Percentiles rank a stretch among this genome's conserved stretches.
These are phyloP conservation scores for Amphibolis antarctica DNA, from an alignment of 106 monocot species.

Conservation along the genomic window DNA sequence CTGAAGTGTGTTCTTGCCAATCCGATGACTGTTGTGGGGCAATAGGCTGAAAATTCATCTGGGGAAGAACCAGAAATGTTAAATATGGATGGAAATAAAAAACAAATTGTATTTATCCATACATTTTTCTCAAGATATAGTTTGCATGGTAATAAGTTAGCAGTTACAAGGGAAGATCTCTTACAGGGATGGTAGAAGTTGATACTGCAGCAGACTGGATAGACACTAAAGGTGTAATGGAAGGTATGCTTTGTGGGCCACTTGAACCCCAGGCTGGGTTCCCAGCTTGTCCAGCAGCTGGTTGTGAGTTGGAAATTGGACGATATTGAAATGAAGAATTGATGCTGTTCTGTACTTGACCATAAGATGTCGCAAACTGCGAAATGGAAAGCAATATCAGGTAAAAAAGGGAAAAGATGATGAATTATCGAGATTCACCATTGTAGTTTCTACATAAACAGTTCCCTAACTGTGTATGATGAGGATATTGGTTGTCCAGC, in stretches of 20 bases:
- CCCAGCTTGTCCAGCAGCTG: constrained; percentile 24
- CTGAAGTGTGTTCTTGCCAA: constrained; percentile 84
- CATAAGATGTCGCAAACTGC: constrained; percentile 68
- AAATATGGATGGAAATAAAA: neutral
- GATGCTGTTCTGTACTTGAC: constrained; percentile 29
- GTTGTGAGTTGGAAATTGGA: constrained; percentile 27
- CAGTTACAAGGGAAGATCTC: neutral
- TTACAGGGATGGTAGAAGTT: constrained; percentile 3
- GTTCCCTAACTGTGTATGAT: constrained; percentile 58
- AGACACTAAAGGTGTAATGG: constrained; percentile 24
- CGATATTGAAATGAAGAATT: constrained; percentile 39
- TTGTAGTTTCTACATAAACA: neutral
- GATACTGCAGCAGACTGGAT: constrained; percentile 21
- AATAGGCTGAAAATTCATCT: constrained; percentile 11
- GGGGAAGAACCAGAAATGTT: neutral
- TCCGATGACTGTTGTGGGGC: constrained; percentile 43
- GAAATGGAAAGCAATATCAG: neutral
- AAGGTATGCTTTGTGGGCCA: constrained; percentile 33
- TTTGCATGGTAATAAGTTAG: neutral
- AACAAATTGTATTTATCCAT: neutral
- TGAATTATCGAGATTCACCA: neutral
- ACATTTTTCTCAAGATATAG: neutral
- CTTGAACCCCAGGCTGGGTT: constrained; percentile 50
- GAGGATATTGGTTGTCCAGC: constrained; percentile 41
- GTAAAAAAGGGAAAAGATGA: neutral